Evolutionary conservation across 768 basidiomycete genomes (phyloP), one percentile per base, ranked within the genome.

Genomic region (Amylocystis lapponica): DNA sequence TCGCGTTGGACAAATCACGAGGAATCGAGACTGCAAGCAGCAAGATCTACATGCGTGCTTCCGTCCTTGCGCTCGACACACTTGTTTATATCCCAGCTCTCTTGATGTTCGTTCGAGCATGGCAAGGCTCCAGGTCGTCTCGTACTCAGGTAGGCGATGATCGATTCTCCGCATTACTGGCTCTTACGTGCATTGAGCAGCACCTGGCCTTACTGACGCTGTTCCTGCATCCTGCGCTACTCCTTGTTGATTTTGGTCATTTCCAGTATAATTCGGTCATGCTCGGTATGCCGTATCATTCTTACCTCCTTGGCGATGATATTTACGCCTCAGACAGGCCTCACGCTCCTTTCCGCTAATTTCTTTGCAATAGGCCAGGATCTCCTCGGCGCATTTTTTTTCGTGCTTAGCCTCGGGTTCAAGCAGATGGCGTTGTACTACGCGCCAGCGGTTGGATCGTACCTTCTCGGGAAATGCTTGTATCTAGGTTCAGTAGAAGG

Each of bases 341-440:
- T 91, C 25, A 79, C 84, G 1, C 57, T 91, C 21, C 65, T 84
- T 20, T 69, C 88, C 0, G 60, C 93, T 27, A 77, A 81, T 50
- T 78, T 76, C 51, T 87, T 95, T 33, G 78, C 82, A 2, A 60
- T 56, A 2, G 85, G 78, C 3, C 70, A 73, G 16, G 94, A 97
- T 58, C 61, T 86, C 3, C 49, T 81, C 1, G 95, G 87, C 5
- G 86, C 90, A 4, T 58, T 88, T 13, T 78, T 70, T 45, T 95
- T 97, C 52, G 85, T 90, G 5, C 66, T 82, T n/a, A 86, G 86
- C 50, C 73, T 98, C 16, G 77, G 85, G 3, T 94, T 95, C 72
- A 96, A 96, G 63, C 94, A 97, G 58, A 96, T 97, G 93, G 84
- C 89, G 3, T 67, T 96, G 21, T 95, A 96, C 59, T 98, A 93